Evolutionary conservation across 192 early-diverging fungal genomes (phyloP).

Genomic region (Lobosporangium transversale): DNA sequence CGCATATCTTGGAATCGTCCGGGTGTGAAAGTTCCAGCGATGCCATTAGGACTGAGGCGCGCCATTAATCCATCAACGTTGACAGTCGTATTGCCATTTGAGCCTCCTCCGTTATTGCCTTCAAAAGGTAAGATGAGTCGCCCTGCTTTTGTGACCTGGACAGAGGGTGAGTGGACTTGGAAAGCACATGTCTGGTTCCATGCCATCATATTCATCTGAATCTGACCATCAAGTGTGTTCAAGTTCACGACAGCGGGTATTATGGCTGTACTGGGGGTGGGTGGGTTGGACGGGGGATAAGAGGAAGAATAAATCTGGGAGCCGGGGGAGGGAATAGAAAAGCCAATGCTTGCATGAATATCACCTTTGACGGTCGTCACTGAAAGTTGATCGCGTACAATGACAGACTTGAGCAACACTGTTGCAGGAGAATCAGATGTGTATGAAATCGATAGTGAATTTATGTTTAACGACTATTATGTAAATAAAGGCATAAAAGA

Average conservation of each 20-base stretch:
- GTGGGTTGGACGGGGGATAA: not conserved
- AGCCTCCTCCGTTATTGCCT: not conserved
- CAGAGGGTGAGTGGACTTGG: constrained; percentile 9
- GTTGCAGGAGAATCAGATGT: constrained; percentile 20
- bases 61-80: constrained; percentile 15
- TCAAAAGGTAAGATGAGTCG: constrained; percentile 21
- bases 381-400: constrained; percentile 29
- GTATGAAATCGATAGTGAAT: constrained; percentile 29
- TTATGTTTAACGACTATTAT: constrained; percentile 34
- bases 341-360: constrained; percentile 25
- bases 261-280: not conserved
- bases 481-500: no score
- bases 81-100: no score
- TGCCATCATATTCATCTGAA: constrained; percentile 25
- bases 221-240: constrained; percentile 34
- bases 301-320: not conserved
- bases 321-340: not conserved
- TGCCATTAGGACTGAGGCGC: constrained; percentile 2
- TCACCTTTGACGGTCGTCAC: constrained; percentile 38
- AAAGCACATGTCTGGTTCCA: constrained; percentile 41
- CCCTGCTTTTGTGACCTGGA: constrained; percentile 24
- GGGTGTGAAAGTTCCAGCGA: constrained; percentile 11
- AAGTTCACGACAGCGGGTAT: constrained; percentile 17
- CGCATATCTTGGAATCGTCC: not conserved
- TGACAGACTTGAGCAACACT: constrained; percentile 15